Evolutionary conservation across 2,329 filamentous ascomycete species (phyloP), one percentile per base, ranked within the genome.

Genomic region (Alternaria viburni): DNA sequence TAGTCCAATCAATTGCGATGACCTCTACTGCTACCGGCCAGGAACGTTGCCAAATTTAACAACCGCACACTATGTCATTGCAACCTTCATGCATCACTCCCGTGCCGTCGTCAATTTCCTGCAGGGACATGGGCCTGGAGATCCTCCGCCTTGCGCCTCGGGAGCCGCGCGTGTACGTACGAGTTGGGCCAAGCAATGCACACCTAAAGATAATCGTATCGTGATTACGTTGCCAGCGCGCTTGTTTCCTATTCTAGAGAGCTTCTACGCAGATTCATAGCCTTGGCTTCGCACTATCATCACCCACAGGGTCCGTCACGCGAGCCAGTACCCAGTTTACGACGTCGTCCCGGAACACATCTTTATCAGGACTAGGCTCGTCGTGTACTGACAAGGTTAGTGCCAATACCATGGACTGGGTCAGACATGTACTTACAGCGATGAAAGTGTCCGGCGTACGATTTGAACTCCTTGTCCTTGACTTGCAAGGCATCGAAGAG

Each of bases 401-500:
- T 58, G 36, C 47, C 17, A 9, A 10, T 6, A 15, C 23, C 15
- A 28, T 4, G 13, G 15, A 17, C 32, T 45, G 28, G 25, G 19
- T 11, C 28, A 8, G 21, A 25, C 28, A 8, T 21, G n/a, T 49
- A 79, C 83, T 78, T 69, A 85, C 83, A 78, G 81, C 92, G 90
- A 81, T 97, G 94, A 77, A 88, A 93, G 76, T 87, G 91, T 10
- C 91, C 93, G 28, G 91, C 88, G 77, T 96, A 97, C 19, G 84
- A 81, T 82, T 88, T 91, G 75, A 93, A 89, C 66, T 86, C 86
- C 74, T 89, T 91, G 78, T 96, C 93, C 70, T 85, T 82, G 7
- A 91, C 82, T 54, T 81, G 79, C 25, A 86, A 81, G 67, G 80
- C 73, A 21, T 90, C 86, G 64, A 89, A 87, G 79, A 91, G 92